Base-by-base conservation (phyloP, 805 yeast genomes). In the Spathaspora arborariae region DNA sequence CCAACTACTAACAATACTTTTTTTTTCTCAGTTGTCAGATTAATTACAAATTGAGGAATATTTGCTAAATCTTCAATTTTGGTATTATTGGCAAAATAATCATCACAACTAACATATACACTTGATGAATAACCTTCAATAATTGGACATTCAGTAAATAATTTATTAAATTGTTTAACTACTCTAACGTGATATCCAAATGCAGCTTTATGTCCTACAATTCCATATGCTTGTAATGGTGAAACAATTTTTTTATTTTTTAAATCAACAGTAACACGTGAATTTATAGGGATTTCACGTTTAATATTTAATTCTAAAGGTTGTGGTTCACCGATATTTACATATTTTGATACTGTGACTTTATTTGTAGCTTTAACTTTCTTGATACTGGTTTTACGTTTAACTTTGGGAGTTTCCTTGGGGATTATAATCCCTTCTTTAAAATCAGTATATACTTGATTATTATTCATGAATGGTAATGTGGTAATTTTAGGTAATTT, bases 261-360 rank as follows among this genome's bases (percentile, higher is more conserved):
- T 8, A 81, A 51, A 56, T 91, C 88, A 1, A 91, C 88, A 0
- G 95, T 88, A 8, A 91, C 96, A 53, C 96, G 72, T 13, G 85
- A 88, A 55, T 86, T 81, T 0, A 80, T 76, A 2, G 96, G 96
- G 3, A 88, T 82, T 47, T 81, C 82, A 35, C 59, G 56, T 51
- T 77, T 79, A 16, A 64, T 64, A 6, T 72, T 68, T 43, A 90
- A 72, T 58, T 84, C 84, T 26, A 90, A 54, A 15, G 82, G 74
- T 45, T 77, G 66, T 2, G 70, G 68, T 46, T 73, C 76, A 1
- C 97, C 97, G 39, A 90, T 73, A 57, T 90, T 88, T 42, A 90
- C 86, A 56, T 74, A 87, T 55, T 81, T 82, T 5, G 97, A 90
- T 35, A 72, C 73, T 27, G 74, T 66, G 37, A 80, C 68, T 50